Evolutionary conservation across 2,329 filamentous ascomycete genomes (phyloP), one percentile per base, ranked within the genome.

Genomic region (Tricladium varicosporioides): DNA sequence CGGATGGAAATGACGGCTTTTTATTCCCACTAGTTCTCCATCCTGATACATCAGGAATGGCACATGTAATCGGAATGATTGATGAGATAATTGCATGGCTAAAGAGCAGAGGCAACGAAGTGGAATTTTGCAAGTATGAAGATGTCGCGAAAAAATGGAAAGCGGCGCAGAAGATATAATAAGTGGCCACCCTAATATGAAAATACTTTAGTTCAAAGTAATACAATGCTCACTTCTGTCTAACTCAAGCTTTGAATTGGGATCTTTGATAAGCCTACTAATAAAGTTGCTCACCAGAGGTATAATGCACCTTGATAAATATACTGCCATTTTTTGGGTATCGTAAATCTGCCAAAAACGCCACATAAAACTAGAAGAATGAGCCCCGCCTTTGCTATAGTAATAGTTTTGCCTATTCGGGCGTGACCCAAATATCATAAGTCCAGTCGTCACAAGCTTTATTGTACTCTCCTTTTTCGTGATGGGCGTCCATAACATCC

Each of bases 1-100:
- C 46, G 68, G 74, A 58, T n/a, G 51, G 62, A 10, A 44, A 68
- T 63, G 45, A 67, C 64, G 63, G 71, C 33, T 70, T 75, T 31
- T 69, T 83, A 0, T 83, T 83, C 52, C 77, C 78, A 15, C 65
- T 84, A 15, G 70, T 83, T 2, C 67, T 84, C 64, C 81, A 84
- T 70, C 81, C 81, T 0, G 81, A 84, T 70, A 83, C 80, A 4
- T 80, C 76, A 65, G 81, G 81, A 0, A 82, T 83, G 80, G 79
- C 80, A 49, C 81, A 84, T 74, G 74, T 84, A 0, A 78, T 83
- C 67, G 80, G 80, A 5, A 67, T 67, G 65, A 60, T 66, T 48
- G 61, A 66, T 0, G 72, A 78, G 48, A 74, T 81, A 60, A 69
- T 83, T 58, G 64, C 52, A 33, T 84, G 80, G 78, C 53, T 84